Evolutionary conservation across 2,329 filamentous ascomycete species (phyloP), one percentile per base, ranked within the genome.

Genomic region (Xylariales sp.): DNA sequence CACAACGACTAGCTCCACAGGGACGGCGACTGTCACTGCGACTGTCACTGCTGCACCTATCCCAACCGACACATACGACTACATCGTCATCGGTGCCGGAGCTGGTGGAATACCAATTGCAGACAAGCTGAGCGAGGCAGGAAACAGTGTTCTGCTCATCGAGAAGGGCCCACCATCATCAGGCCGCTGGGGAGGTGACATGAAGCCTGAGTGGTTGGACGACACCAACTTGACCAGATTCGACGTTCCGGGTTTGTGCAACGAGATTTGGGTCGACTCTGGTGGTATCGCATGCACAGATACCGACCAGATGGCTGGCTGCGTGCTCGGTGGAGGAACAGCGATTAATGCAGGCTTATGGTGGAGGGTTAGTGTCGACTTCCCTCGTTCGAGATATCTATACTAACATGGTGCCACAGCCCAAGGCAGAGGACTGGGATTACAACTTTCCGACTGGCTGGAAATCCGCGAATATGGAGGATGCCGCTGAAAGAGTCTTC

Each of bases 261-360:
- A 86, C 58, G 70, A 85, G 60, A 84, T 87, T 51, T 84, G 80
- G 75, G 65, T 70, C 6, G 74, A 84, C 54, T 79, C 77, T 10
- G 66, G 69, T 4, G 81, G 79, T 25, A 79, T 85, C 48, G 77
- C 78, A 32, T 88, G 84, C 61, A 71, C 70, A 4, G 83, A 87
- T 58, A 80, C 78, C 9, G 81, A 83, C 49, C 78, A 84, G 53
- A 86, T 86, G 80, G 80, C 81, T n/a, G 84, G 82, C 10, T 87
- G 84, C 50, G 70, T 87, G 29, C 72, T 87, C 5, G 84, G 84
- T 39, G 84, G 84, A 44, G 78, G 79, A 6, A 76, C 78, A 19
- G 76, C 79, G 31, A 70, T 86, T 51, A 87, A 86, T 51, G 78
- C 82, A 38, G 80, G 78, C 40, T 67, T 86, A 21, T 85, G 79